These are phyloP conservation scores for Scutellaria barbata DNA, from an alignment of 257 asterid species.

Conservation along the genomic window DNA sequence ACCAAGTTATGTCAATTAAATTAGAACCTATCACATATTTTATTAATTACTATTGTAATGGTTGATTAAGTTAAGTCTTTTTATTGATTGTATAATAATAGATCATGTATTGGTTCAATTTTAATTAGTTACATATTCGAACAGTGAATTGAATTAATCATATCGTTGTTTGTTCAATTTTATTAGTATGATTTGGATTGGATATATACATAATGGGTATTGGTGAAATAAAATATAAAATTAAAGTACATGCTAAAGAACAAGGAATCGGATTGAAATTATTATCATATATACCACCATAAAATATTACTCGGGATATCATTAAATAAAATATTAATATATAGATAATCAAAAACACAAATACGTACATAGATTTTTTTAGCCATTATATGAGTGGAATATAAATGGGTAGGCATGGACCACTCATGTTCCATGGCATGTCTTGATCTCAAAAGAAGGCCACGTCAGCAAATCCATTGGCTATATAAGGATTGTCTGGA, in stretches of 20 bases:
- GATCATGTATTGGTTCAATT: background rate
- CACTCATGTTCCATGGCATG: conserved; percentile 38
- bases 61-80: too few species aligned
- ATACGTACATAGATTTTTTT: background rate
- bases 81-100: too few species aligned
- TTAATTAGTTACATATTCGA: background rate
- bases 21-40: too few species aligned
- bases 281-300: conserved; percentile 3
- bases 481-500: conserved; percentile 43
- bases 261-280: conserved; percentile 20
- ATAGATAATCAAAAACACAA: background rate
- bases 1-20: background rate
- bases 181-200: too few species aligned
- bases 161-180: too few species aligned
- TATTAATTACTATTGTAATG: too few species aligned
- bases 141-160: background rate
- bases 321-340: conserved; percentile 25
- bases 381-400: conserved; percentile 24
- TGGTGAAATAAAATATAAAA: too few species aligned
- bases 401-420: conserved; percentile 34
- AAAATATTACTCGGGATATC: background rate
- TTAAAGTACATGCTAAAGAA: background rate
- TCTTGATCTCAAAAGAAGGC: conserved; percentile 34
- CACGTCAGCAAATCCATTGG: conserved; percentile 44
- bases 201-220: too few species aligned